Base-by-base conservation (phyloP, 495 filamentous ascomycete species). In the Rostrohypoxylon terebratum region DNA sequence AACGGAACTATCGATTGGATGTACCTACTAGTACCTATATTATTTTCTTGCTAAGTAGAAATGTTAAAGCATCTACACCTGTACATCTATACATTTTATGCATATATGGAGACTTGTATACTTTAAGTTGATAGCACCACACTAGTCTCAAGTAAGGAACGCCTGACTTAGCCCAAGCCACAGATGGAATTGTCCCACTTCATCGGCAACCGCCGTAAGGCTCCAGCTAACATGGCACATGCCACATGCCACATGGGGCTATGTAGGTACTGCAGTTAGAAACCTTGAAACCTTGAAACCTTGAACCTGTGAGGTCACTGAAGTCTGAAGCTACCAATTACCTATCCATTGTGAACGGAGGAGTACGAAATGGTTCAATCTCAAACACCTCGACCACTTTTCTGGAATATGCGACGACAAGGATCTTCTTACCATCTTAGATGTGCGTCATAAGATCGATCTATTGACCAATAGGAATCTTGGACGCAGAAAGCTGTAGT, bases 251-350 rank as follows among this genome's bases (percentile, higher is more conserved):
- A 28, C n/a, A n/a, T n/a, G n/a, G 28, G 28, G 28, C 28, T 28
- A 28, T n/a, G n/a, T n/a, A 28, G 28, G 28, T 28, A 28, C 28
- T 28, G 28, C 28, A 28, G 28, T 20, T 48, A 8, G 6, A 21
- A 48, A 18, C 6, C 16, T 20, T 28, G 28, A 3, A 45, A n/a
- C n/a, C n/a, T 48, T 1, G 6, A 21, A 48, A 18, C 6, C 16
- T 20, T 28, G 28, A 3, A 45, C 42, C n/a, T 60, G 64, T 73
- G 66, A 73, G 71, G 71, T 73, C 71, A 73, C 70, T 61, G 70
- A 68, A 72, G 58, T 36, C 61, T 31, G 25, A 38, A 71, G 66
- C 23, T 42, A 28, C 1, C 55, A 36, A 61, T 21, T 21, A 25
- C 4, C 53, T 47, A 61, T 20, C 38, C 9, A 62, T 42, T 57